Percentiles rank a stretch among this genome's conserved stretches.
Conservation (phyloP, 441 rosid genomes). For the Lepidium campestre region DNA sequence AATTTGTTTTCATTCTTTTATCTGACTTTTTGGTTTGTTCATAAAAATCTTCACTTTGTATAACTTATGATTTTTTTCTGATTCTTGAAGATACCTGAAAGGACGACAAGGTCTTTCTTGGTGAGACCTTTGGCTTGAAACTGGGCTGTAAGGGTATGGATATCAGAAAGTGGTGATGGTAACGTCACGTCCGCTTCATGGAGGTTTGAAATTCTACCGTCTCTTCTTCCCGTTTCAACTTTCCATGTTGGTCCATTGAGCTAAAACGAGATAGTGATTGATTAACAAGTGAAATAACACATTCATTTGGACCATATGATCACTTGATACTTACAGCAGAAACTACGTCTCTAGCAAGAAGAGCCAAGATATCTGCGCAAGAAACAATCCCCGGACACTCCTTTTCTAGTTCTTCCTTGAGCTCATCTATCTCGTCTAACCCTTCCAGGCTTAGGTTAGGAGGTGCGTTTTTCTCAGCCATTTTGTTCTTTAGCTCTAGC, state of each 20-base stretch:
- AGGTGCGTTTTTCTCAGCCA: constrained; percentile 42
- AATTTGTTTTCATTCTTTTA: too few relatives aligned
- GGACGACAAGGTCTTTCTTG: constrained; percentile 51
- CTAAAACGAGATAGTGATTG: neutral
- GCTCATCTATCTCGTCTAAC: constrained; percentile 47
- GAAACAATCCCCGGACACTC: constrained; percentile 56
- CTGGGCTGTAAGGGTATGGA: constrained; percentile 28
- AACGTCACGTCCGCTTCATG: constrained; percentile 33
- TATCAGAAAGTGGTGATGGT: constrained; percentile 43
- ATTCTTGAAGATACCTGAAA: constrained; percentile 35
- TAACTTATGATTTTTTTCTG: neutral
- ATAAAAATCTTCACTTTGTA: neutral
- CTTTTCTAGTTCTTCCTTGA: constrained; percentile 46
- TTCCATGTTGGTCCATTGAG: constrained; percentile 37
- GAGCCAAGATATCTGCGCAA: constrained; percentile 59
- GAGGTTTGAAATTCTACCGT: constrained; percentile 41
- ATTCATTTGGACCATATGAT: too few relatives aligned
- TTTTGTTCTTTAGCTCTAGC: constrained; percentile 32
- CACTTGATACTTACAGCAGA: constrained; percentile 32
- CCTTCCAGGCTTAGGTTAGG: constrained; percentile 47
- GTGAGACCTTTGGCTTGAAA: constrained; percentile 38
- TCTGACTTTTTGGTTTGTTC: neutral
- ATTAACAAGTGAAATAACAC: too few relatives aligned
- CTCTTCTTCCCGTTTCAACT: constrained; percentile 70
- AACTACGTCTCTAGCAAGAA: constrained; percentile 55